Base-by-base conservation (phyloP, 139 green algal genomes). In the Micractinium sp. region DNA sequence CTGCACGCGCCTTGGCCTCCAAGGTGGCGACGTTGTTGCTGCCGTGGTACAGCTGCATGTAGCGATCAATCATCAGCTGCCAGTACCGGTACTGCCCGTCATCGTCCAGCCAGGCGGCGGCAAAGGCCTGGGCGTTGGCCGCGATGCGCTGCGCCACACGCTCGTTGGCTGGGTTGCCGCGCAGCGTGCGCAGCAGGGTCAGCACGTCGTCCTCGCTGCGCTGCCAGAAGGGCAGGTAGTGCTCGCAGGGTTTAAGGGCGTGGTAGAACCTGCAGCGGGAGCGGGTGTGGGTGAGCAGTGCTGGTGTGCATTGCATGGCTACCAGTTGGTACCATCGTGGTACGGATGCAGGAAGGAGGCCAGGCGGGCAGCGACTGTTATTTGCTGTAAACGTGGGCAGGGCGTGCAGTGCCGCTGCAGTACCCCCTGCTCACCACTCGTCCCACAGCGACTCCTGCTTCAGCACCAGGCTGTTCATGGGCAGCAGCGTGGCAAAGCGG, bases 1-100 rank as follows among this genome's bases (percentile, higher is more conserved):
- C 76, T 31, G 38, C 23, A 15, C 18, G 38, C 20, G 18, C 36
- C 76, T 61, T 36, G 38, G 22, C 22, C 15, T 60, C 39, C 36
- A 61, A 19, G 7, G 36, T 61, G 33, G 16, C 19, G 13, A 16
- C 20, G 38, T 82, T 20, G 13, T 15, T 35, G 22, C 38, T 61
- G 38, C 76, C 38, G 79, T 41, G 79, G 79, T 85, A 85, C 79
- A 85, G 79, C 79, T 85, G 41, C 27, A 41, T 25, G 41, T 84
- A 84, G 9, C 78, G 47, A 41, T 84, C 78, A 1, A 84, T 67
- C 38, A 84, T 18, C 78, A 67, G 25, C n/a, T 71, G 79, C 79
- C 79, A 85, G 79, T 85, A 85, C 9, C 79, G 79, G 27, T 31
- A 67, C 47, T 71, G 47, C 31, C 27, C 79, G 0, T 69, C 79